Evolutionary conservation across 208 protist genomes (phyloP).

Genomic region (Angomonas deanei): DNA sequence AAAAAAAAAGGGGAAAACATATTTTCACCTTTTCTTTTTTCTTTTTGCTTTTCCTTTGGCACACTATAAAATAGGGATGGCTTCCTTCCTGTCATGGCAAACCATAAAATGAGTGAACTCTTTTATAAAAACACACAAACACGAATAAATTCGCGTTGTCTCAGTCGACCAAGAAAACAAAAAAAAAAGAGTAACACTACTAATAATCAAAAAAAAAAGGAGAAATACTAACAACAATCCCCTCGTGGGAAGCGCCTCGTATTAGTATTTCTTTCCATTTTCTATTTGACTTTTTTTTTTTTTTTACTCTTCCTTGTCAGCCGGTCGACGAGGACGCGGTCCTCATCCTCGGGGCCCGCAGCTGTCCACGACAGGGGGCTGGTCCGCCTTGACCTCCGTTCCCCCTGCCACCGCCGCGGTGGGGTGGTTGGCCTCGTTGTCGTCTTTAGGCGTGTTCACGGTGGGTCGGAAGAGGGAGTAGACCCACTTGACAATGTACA

Average conservation of each 20-base stretch:
- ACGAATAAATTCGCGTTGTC: too few relatives aligned
- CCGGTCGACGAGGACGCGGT: conserved; percentile 11
- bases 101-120: too few relatives aligned
- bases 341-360: conserved; percentile 26
- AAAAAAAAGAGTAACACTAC: too few relatives aligned
- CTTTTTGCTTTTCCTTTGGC: background rate
- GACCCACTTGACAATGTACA: conserved; percentile 22
- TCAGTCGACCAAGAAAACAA: too few relatives aligned
- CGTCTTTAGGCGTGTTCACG: background rate
- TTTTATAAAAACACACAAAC: too few relatives aligned
- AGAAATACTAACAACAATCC: too few relatives aligned
- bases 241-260: too few relatives aligned
- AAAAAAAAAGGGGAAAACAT: background rate
- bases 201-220: background rate
- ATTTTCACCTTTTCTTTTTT: background rate
- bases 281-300: background rate
- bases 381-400: too few relatives aligned
- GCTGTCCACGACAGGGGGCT: background rate
- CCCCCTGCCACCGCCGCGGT: too few relatives aligned
- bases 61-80: too few relatives aligned
- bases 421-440: background rate
- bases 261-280: background rate
- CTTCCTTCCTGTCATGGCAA: too few relatives aligned
- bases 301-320: background rate
- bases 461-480: conserved; percentile 14